Evolutionary conservation across 1,284 basidiomycete species (phyloP).

Genomic region (Testicularia cyperi): DNA sequence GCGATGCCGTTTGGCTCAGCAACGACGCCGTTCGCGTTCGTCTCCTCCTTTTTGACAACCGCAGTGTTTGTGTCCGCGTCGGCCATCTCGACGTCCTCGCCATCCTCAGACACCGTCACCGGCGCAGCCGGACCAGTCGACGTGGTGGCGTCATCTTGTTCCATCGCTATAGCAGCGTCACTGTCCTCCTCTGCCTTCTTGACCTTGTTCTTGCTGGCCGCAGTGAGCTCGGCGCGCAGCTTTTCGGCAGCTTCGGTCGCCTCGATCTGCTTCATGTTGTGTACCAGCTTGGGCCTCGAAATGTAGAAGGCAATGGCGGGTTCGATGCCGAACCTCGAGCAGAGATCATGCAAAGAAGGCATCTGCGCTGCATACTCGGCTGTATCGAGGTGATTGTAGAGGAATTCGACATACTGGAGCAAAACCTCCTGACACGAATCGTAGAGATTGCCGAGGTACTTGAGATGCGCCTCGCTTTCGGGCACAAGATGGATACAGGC

Average conservation of each 20-base stretch:
- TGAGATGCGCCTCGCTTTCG: constrained; percentile 52
- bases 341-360: constrained; percentile 38
- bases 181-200: constrained; percentile 6
- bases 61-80: constrained; percentile 3
- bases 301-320: constrained; percentile 56
- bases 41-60: background rate
- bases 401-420: constrained; percentile 58
- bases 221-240: constrained; percentile 39
- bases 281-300: constrained; percentile 43
- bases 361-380: constrained; percentile 43
- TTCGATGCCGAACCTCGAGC: constrained; percentile 50
- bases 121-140: background rate
- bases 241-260: constrained; percentile 33
- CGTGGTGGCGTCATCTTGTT: background rate
- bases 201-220: constrained; percentile 30
- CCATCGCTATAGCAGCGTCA: background rate
- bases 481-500: constrained; percentile 53
- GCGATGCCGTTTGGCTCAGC: background rate
- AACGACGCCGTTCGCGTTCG: background rate
- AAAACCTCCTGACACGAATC: constrained; percentile 55
- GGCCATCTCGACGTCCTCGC: constrained; percentile 22
- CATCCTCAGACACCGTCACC: constrained; percentile 8
- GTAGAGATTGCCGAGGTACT: constrained; percentile 56
- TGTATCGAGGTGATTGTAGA: constrained; percentile 45
- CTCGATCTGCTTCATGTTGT: constrained; percentile 39